Percentiles rank a stretch among this genome's conserved stretches.
These are phyloP conservation scores for Quercus glauca DNA, from an alignment of 306 rosid species.

Conservation along the genomic window DNA sequence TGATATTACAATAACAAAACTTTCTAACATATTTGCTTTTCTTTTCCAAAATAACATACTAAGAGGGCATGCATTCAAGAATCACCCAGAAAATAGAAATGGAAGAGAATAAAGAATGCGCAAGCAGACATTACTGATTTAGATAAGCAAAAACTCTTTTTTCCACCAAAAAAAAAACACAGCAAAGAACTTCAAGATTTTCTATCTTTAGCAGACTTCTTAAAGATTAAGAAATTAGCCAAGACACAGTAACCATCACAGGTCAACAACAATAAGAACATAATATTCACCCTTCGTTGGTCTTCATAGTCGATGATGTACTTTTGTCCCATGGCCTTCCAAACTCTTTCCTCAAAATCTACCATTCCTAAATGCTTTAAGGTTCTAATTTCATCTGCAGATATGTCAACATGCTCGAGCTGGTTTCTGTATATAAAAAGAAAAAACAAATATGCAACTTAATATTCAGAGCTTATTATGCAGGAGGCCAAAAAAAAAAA, in stretches of 20 bases:
- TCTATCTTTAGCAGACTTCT: background rate
- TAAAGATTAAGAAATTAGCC: background rate
- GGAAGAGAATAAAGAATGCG: background rate
- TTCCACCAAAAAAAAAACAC: background rate
- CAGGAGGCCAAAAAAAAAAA: background rate
- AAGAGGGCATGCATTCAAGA: background rate
- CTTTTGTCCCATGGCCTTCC: constrained; percentile 42
- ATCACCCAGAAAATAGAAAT: background rate
- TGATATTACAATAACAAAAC: too few species aligned
- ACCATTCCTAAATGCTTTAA: constrained; percentile 43
- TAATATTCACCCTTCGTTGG: constrained; percentile 46
- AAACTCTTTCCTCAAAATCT: constrained; percentile 41
- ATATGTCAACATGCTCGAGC: constrained; percentile 20
- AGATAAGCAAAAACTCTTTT: background rate
- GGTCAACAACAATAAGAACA: constrained; percentile 4
- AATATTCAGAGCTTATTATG: background rate
- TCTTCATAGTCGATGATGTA: constrained; percentile 8
- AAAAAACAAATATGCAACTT: background rate
- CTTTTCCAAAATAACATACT: too few species aligned
- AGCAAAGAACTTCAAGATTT: background rate
- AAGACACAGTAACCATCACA: background rate
- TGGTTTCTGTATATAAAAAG: constrained; percentile 16
- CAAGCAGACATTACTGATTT: background rate
- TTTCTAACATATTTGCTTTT: too few species aligned
- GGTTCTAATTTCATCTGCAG: constrained; percentile 35